A percentile compares a stretch with the other conserved stretches of the same genome.
Conservation (phyloP, 2,329 filamentous ascomycete genomes). For the Thermothelomyces thermophilus region DNA sequence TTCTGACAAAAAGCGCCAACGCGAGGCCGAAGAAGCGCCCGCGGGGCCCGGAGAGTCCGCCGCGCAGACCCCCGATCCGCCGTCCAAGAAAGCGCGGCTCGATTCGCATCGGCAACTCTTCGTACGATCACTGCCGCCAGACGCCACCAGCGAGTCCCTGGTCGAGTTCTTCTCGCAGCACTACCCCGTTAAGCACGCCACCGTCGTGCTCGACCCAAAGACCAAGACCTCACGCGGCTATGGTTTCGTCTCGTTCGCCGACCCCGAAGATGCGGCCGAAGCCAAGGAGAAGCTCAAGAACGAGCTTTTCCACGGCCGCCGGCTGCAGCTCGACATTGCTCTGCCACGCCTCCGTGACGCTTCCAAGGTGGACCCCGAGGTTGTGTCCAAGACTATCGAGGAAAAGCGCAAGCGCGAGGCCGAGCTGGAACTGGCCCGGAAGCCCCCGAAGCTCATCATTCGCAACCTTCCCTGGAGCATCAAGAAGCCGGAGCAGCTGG, state of each 20-base stretch:
- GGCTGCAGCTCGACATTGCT: constrained; percentile 80
- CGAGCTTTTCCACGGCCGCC: constrained; percentile 68
- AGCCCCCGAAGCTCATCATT: constrained; percentile 73
- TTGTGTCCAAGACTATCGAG: constrained; percentile 33
- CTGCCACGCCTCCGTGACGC: constrained; percentile 70
- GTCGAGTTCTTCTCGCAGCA: constrained; percentile 89
- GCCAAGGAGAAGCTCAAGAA: constrained; percentile 79
- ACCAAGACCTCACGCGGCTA: constrained; percentile 88
- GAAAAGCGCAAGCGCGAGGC: constrained; percentile 51
- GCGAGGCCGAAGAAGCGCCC: constrained; percentile 29
- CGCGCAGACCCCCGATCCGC: constrained; percentile 26
- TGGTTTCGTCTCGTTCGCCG: constrained; percentile 94
- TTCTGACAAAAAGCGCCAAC: constrained; percentile 30
- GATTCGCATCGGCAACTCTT: constrained; percentile 72
- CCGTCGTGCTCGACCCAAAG: constrained; percentile 77
- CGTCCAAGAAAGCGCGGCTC: constrained; percentile 50
- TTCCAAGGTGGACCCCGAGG: constrained; percentile 33
- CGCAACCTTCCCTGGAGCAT: constrained; percentile 95
- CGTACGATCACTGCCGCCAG: constrained; percentile 75
- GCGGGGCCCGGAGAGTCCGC: constrained; percentile 13
- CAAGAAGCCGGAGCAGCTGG: constrained; percentile 75
- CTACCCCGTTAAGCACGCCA: constrained; percentile 91
- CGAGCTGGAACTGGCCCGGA: constrained; percentile 52
- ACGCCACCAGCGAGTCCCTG: constrained; percentile 72
- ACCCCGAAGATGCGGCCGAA: constrained; percentile 78